phyloP scores from a whole-genome alignment of 768 basidiomycete genomes.

The Podaxis mareebaensis region DNA sequence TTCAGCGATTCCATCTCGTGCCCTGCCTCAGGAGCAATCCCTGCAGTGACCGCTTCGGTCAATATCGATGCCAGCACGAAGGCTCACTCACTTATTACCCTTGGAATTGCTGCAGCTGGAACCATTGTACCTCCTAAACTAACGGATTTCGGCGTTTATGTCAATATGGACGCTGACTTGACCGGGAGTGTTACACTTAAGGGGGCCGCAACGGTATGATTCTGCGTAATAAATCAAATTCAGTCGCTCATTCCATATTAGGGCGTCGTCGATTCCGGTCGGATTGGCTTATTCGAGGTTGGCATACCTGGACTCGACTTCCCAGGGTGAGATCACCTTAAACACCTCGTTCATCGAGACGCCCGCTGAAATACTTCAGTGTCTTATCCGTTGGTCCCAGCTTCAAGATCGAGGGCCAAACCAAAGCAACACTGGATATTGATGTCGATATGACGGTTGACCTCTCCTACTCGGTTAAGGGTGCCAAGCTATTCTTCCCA shows the following conservation, averaged over 20 bases:
- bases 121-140: conserved; percentile 15
- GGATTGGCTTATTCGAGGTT: conserved; percentile 17
- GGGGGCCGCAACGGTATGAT: neutral
- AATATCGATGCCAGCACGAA: conserved; percentile 13
- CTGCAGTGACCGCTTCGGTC: neutral
- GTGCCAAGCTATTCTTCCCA: conserved; percentile 13
- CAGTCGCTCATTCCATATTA: neutral
- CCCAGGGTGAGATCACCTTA: conserved; percentile 18
- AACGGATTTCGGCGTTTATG: conserved; percentile 2
- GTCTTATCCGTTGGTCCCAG: conserved; percentile 11
- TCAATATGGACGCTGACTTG: neutral
- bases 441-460: conserved; percentile 6
- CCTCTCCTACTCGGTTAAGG: conserved; percentile 4
- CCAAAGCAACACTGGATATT: conserved; percentile 8
- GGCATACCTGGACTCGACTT: conserved; percentile 22
- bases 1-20: conserved; percentile 21
- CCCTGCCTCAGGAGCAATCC: neutral
- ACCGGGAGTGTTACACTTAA: neutral
- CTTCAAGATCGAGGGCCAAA: conserved; percentile 4
- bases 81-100: conserved; percentile 2
- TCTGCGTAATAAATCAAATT: neutral
- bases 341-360: neutral
- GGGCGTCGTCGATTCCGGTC: conserved; percentile 17
- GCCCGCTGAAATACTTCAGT: neutral
- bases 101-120: conserved; percentile 14